A percentile compares a stretch with the other conserved stretches of the same genome.
phyloP scores from a whole-genome alignment of 495 filamentous ascomycete genomes.

The Letharia columbiana region DNA sequence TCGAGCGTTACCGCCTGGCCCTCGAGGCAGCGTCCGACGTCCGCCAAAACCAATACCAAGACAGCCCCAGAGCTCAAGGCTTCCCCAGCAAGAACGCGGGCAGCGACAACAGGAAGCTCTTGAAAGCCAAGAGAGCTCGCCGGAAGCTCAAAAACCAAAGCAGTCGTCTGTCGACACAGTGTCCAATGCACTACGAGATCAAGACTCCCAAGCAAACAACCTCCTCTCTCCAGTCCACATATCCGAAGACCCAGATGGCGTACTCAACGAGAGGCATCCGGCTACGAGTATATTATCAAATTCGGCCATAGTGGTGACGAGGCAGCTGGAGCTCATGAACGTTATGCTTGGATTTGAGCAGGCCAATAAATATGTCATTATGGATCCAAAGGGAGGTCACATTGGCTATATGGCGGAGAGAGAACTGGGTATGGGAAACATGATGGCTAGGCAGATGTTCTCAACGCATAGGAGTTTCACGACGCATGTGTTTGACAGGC shows the following conservation, averaged over 20 bases:
- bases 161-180: conserved; percentile 18
- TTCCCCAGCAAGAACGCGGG: background rate
- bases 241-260: conserved; percentile 53
- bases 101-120: background rate
- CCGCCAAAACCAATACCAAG: conserved; percentile 5
- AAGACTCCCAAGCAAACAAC: conserved; percentile 38
- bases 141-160: background rate
- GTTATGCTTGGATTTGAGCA: conserved; percentile 65
- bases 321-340: conserved; percentile 64
- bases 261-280: conserved; percentile 54
- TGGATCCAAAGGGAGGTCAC: conserved; percentile 60
- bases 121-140: background rate
- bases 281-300: conserved; percentile 51
- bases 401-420: conserved; percentile 63
- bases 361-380: conserved; percentile 63
- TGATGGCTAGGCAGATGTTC: conserved; percentile 55
- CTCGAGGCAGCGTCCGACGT: conserved; percentile 1
- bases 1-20: background rate
- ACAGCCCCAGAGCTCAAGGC: conserved; percentile 8
- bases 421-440: conserved; percentile 50
- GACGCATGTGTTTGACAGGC: conserved; percentile 60
- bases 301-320: conserved; percentile 55
- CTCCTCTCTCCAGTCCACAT: conserved; percentile 48
- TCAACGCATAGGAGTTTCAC: conserved; percentile 60
- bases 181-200: conserved; percentile 22